A percentile compares a stretch with the other conserved stretches of the same genome.
These are phyloP conservation scores for Chytriomyces sp. DNA, from an alignment of 192 early-diverging fungal species.

Conservation along the genomic window DNA sequence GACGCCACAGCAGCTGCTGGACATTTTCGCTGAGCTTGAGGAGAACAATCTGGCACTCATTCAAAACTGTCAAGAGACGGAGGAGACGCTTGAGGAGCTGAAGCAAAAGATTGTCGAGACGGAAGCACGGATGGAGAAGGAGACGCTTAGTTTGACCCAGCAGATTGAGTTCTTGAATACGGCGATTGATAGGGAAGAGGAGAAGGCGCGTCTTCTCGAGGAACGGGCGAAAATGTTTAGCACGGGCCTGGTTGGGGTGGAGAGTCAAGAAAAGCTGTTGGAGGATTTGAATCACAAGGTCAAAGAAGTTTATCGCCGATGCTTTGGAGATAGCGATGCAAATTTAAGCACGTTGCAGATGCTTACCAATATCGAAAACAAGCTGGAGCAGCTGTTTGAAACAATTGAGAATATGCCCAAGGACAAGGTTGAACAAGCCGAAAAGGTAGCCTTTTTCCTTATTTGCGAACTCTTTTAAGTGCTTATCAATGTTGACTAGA, in stretches of 20 bases:
- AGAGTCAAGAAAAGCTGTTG: slow-evolving; percentile 60
- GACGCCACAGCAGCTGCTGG: slow-evolving; percentile 56
- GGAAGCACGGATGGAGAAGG: slow-evolving; percentile 54
- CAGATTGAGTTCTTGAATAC: slow-evolving; percentile 60
- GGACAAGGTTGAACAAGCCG: slow-evolving; percentile 63
- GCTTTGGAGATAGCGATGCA: slow-evolving; percentile 59
- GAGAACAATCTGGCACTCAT: slow-evolving; percentile 64
- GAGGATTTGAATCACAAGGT: slow-evolving; percentile 61
- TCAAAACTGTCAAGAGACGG: slow-evolving; percentile 65
- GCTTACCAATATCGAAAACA: slow-evolving; percentile 62
- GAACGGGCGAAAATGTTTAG: slow-evolving; percentile 56
- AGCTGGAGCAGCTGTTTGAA: slow-evolving; percentile 63
- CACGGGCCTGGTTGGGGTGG: slow-evolving; percentile 45
- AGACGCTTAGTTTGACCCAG: slow-evolving; percentile 54
- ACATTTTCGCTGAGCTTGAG: slow-evolving; percentile 63
- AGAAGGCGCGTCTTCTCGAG: slow-evolving; percentile 57
- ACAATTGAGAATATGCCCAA: slow-evolving; percentile 61
- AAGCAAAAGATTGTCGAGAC: slow-evolving; percentile 57
- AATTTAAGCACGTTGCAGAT: slow-evolving; percentile 59
- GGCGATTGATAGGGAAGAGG: slow-evolving; percentile 58
- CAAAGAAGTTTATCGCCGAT: slow-evolving; percentile 59
- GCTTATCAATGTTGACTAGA: slow-evolving; percentile 20
- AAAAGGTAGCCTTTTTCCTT: slow-evolving; percentile 48
- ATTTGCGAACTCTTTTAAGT: not conserved
- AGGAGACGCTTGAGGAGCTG: slow-evolving; percentile 61